These are phyloP conservation scores for Didymella sp. DNA, from an alignment of 2,329 filamentous ascomycete species.

Conservation along the genomic window DNA sequence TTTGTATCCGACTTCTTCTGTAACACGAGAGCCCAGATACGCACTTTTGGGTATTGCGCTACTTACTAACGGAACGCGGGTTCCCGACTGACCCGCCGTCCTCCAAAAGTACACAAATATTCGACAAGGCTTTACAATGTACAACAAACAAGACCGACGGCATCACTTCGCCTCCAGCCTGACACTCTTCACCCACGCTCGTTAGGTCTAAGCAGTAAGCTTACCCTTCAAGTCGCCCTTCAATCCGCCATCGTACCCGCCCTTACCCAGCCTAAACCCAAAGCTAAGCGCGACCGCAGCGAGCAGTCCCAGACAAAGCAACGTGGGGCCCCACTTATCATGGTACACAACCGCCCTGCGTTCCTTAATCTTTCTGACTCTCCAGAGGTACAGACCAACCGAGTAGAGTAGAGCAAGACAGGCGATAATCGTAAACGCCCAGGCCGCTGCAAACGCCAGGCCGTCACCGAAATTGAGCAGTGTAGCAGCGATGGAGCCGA, in stretches of 20 bases:
- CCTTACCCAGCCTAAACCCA: slow-evolving; percentile 71
- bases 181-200: neutral
- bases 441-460: slow-evolving; percentile 57
- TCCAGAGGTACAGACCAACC: slow-evolving; percentile 84
- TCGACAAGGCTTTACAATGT: neutral
- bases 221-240: slow-evolving; percentile 38
- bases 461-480: slow-evolving; percentile 52
- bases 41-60: slow-evolving; percentile 5
- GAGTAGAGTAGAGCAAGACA: slow-evolving; percentile 81
- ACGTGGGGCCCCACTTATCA: slow-evolving; percentile 83
- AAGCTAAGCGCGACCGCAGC: slow-evolving; percentile 80
- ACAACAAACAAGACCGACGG: neutral
- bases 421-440: slow-evolving; percentile 83
- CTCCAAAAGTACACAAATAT: neutral
- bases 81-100: neutral
- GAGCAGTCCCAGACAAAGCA: slow-evolving; percentile 76
- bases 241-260: slow-evolving; percentile 56
- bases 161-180: neutral
- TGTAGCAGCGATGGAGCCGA: slow-evolving; percentile 63
- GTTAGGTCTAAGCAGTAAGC: neutral
- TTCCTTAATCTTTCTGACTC: slow-evolving; percentile 82
- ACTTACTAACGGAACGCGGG: neutral
- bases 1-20: too few relatives aligned
- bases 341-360: slow-evolving; percentile 89
- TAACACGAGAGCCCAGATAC: too few relatives aligned